A percentile compares a stretch with the other conserved stretches of the same genome.
phyloP scores from a whole-genome alignment of 176 grass and related monocot genomes.

The Aegilops longissima region DNA sequence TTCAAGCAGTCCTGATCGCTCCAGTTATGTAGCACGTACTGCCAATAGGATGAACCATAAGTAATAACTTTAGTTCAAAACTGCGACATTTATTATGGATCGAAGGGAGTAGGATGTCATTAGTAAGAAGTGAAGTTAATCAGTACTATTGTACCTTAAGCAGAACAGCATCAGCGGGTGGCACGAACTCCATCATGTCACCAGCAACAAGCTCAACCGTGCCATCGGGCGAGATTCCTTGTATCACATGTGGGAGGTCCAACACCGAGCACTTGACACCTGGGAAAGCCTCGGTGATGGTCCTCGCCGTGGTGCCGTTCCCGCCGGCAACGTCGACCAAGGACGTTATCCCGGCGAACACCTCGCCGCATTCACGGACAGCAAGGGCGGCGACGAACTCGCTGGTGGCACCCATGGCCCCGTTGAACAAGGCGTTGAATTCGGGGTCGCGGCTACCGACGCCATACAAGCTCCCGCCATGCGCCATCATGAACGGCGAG shows the following conservation, averaged over 20 bases:
- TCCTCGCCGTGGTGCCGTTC: slow-evolving; percentile 2
- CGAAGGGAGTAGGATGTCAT: too few relatives aligned
- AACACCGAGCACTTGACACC: background rate
- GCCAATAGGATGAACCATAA: too few relatives aligned
- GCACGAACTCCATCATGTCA: slow-evolving; percentile 27
- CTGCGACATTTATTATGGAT: too few relatives aligned
- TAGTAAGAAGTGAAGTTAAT: too few relatives aligned
- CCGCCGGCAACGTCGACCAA: background rate
- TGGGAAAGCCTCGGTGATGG: slow-evolving; percentile 5
- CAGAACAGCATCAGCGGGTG: background rate
- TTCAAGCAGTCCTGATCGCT: slow-evolving; percentile 16
- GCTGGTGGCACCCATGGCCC: background rate
- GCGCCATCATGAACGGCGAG: slow-evolving; percentile 4
- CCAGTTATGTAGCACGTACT: slow-evolving; percentile 29
- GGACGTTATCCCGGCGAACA: background rate
- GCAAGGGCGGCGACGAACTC: background rate
- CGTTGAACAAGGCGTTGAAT: background rate
- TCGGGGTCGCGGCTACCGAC: background rate
- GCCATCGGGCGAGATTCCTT: background rate
- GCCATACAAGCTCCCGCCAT: background rate
- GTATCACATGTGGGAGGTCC: background rate
- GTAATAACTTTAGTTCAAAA: too few relatives aligned
- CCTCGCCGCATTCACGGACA: background rate
- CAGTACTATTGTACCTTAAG: slow-evolving; percentile 3
- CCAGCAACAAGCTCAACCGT: background rate